Base-by-base conservation (phyloP, 371 early-diverging fungal genomes). In the Batrachochytrium dendrobatidis region DNA sequence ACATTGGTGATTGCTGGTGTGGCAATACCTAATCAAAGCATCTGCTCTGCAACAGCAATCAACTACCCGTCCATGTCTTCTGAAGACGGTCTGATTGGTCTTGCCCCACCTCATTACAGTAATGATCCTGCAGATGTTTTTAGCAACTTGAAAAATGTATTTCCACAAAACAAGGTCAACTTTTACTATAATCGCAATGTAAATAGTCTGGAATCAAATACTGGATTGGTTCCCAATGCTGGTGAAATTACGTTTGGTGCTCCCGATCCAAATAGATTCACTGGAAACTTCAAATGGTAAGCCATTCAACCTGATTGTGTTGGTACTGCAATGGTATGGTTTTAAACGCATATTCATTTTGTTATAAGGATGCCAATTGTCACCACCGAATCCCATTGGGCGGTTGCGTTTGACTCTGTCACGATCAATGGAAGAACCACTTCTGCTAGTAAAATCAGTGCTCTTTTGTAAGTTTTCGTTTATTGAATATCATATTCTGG, bases 1-100 rank as follows among this genome's bases (percentile, higher is more conserved):
- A n/a, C n/a, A n/a, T n/a, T 39, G 12, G 39, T n/a, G 39, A 39
- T 39, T 39, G 39, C 39, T n/a, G 39, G 39, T 39, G 39, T 39
- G 15, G 39, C 15, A 15, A n/a, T 39, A 12, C 15, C 39, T n/a
- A 39, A 39, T n/a, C n/a, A 12, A n/a, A 39, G 15, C 15, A 12
- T 39, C 39, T 39, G 39, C 39, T 12, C 39, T n/a, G 39, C 39
- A 12, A 39, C 12, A 12, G 39, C 39, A 12, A 39, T 39, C 39
- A 12, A 15, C 15, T n/a, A 15, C 15, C 39, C 39, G 15, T n/a
- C 39, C 15, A n/a, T 39, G 39, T n/a, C 39, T n/a, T 15, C 12
- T n/a, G 39, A 15, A 12, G 39, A 39, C 39, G 39, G 39, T n/a
- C 39, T 39, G 15, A 39, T 39, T 39, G 39, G 39, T n/a, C 12